These are phyloP conservation scores for Backusella sp. DNA, from an alignment of 192 early-diverging fungal genomes.

Conservation along the genomic window DNA sequence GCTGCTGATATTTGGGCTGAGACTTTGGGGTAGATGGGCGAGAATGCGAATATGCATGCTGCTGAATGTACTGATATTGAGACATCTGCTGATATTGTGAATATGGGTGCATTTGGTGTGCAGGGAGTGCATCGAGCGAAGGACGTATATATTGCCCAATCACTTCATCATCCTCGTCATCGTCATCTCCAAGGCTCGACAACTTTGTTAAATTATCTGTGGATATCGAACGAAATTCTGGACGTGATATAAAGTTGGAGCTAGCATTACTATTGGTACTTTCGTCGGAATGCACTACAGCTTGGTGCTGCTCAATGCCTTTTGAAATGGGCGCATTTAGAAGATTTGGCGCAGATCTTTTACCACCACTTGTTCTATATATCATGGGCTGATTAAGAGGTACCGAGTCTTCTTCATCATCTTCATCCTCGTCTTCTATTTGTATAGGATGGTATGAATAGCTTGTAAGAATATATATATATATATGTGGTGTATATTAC, in stretches of 20 bases:
- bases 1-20: background rate
- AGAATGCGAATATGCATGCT: conserved; percentile 1
- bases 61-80: conserved; percentile 12
- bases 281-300: conserved; percentile 12
- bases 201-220: background rate
- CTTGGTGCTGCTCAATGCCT: background rate
- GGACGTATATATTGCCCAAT: conserved; percentile 11
- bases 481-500: background rate
- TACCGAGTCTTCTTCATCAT: background rate
- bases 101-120: conserved; percentile 6
- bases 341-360: conserved; percentile 5
- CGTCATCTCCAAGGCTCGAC: background rate
- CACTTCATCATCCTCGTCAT: conserved; percentile 15
- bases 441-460: background rate
- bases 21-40: background rate
- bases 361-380: background rate
- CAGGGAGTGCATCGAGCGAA: conserved; percentile 14
- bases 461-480: background rate
- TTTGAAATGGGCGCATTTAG: background rate
- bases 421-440: background rate
- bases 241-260: conserved; percentile 1
- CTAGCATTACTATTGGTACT: conserved; percentile 12
- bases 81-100: conserved; percentile 7
- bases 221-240: background rate
- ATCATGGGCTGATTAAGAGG: background rate